Evolutionary conservation across 2,329 filamentous ascomycete species (phyloP), one percentile per base, ranked within the genome.

Genomic region (Claviceps capensis): DNA sequence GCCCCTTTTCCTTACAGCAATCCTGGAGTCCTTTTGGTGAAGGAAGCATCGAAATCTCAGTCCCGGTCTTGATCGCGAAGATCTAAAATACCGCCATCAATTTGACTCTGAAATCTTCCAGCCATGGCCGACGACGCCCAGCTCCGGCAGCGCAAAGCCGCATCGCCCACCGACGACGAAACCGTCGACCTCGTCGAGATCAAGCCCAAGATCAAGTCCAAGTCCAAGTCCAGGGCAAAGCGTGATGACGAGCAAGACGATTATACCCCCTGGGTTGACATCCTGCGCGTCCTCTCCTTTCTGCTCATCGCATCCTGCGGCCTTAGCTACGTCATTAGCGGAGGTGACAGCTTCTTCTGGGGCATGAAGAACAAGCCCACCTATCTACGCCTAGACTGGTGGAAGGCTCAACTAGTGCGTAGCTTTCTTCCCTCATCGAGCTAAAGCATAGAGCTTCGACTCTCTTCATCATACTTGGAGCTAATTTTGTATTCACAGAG

Each of bases 241-340:
- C 48, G 58, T 45, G 63, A 63, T 41, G 60, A 66, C 37, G 58
- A 67, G 56, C 80, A 85, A 53, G 78, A 84, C 23, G 85, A 89
- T 17, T 74, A 74, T 58, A 72, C 63, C 54, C 69, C 69, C 11
- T 75, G 69, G 68, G 69, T 88, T 37, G 87, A 91, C 64, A 66
- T 86, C 50, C 67, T 88, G 54, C 83, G 86, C 36, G 75, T 90
- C 34, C 61, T 89, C 46, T 76, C 76, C 36, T 86, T 86, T 51
- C 66, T 90, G 14, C 58, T 84, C 37, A 59, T 87, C 44, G 77
- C 83, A 47, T 86, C 81, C 23, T 79, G 76, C 60, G 82, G 78
- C 17, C 72, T 90, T 51, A 89, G 85, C 69, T 91, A 90, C 67
- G 79, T 90, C 57, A 74, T 86, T 59, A 88, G 85, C 45, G 74